These are phyloP conservation scores for Pilaira anomala DNA, from an alignment of 192 early-diverging fungal species.

Conservation along the genomic window DNA sequence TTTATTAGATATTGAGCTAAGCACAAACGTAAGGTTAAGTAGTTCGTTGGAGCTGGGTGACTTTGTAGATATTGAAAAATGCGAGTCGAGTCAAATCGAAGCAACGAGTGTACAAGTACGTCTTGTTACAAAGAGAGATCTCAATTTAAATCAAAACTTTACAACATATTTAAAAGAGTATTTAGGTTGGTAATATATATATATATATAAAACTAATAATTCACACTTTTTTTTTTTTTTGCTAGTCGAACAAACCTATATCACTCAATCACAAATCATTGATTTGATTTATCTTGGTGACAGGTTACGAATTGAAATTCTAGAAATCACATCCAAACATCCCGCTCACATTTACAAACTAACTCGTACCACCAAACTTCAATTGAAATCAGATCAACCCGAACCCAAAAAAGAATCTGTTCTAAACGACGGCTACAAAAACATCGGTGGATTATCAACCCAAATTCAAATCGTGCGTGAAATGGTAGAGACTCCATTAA, in stretches of 20 bases:
- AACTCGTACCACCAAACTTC: conserved; percentile 18
- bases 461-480: conserved; percentile 75
- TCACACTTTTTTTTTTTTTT: not conserved
- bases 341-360: not conserved
- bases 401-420: conserved; percentile 20
- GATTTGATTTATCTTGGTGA: conserved; percentile 59
- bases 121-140: conserved; percentile 35
- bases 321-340: not conserved
- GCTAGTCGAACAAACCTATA: conserved; percentile 60
- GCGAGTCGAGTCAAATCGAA: conserved; percentile 16
- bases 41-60: conserved; percentile 49
- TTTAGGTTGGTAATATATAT: conserved; percentile 44
- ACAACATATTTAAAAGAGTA: conserved; percentile 58
- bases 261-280: conserved; percentile 41
- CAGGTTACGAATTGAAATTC: conserved; percentile 41
- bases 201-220: not conserved
- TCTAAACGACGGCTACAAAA: conserved; percentile 43
- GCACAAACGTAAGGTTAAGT: conserved; percentile 42
- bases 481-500: conserved; percentile 79
- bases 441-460: conserved; percentile 78
- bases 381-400: conserved; percentile 21
- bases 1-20: conserved; percentile 48
- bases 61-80: conserved; percentile 20
- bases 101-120: conserved; percentile 35
- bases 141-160: conserved; percentile 48